Base-by-base conservation (phyloP, 331 rosid species). In the Ulmus americana region DNA sequence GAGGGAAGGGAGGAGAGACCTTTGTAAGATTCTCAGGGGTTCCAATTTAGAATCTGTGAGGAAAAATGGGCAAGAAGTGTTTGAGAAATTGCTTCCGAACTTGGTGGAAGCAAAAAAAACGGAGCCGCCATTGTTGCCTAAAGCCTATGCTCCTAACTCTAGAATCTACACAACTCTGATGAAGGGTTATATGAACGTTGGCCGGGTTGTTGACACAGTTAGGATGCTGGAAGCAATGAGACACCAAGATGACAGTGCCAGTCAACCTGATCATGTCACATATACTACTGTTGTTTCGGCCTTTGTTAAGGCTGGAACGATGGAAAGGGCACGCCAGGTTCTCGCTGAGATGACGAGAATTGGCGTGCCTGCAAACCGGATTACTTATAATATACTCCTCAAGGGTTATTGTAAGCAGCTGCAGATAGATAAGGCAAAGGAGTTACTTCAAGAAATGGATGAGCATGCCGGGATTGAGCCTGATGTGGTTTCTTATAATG, bases 251-350 rank as follows among this genome's bases (percentile, higher is more conserved):
- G 95, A 89, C 69, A 70, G 45, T 63, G 76, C 81, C 39, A 79
- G 98, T 72, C 97, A 82, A 61, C 98, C 98, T 64, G 97, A 92
- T 47, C 95, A 88, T 69, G 97, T 92, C 41, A 80, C 97, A 8
- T 92, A 86, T 49, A 92, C 98, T n/a, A 92, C 98, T 10, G 95
- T 92, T 64, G 84, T 92, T 63, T 88, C 95, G 4, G 91, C 95
- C 45, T 79, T 92, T 66, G 97, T 87, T 64, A 87, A 83, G 73
- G 80, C 75, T 0, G 98, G 95, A 49, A 77, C 81, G 4, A 89
- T 92, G 95, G 97, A 89, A 46, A 77, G 97, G 47, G 97, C 98
- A 13, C 81, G 91, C 3, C 83, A 90, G 63, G 92, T 92, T 49
- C 90, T 92, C 43, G 95, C 95, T 45, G 97, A 92, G 73, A 92